Base-by-base conservation (phyloP, 2,329 filamentous ascomycete species). In the Dryadomyces sulphureus region DNA sequence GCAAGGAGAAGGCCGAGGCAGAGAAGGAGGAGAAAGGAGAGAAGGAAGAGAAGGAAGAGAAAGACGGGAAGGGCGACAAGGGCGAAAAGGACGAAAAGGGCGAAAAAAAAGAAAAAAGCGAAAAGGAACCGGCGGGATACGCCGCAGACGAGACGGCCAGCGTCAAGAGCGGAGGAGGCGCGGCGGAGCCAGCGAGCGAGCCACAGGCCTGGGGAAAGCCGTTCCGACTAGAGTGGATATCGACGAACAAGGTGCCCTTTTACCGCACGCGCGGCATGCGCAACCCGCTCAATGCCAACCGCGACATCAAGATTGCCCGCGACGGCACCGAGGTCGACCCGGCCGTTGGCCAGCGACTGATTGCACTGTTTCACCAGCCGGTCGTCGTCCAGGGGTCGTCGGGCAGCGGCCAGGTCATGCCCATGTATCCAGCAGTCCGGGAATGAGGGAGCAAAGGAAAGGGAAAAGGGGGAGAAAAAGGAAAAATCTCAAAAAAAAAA, bases 241-340 rank as follows among this genome's bases (percentile, higher is more conserved):
- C 86, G 12, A 93, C 84, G 5, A 78, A 75, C 46, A 75, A 81
- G 32, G 70, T 96, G 5, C 88, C 90, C 0, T 96, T 96, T 59
- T 93, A 92, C 60, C 77, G 84, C 38, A 94, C 89, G 0, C 70
- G 88, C 52, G 89, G 90, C 0, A 64, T 96, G 46, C 76, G 89
- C 30, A 96, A 96, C 59, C 84, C 87, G 0, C 94, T 88, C 86
- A 96, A 96, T 60, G 84, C 86, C 5, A 94, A 95, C 57, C 72
- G 90, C 45, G 90, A 96, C 59, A 85, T 96, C 51, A 96, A 96
- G 63, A 94, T 96, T 58, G 90, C 90, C 21, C 75, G 90, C 55
- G 90, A 96, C 56, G 90, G 90, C 2, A 96, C 90, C 0, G 90
- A 96, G 61, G 68, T 96, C 45, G 90, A 96, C 62, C 84, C 89